phyloP scores from a whole-genome alignment of 2,329 filamentous ascomycete genomes.

The Seiridium unicorne region DNA sequence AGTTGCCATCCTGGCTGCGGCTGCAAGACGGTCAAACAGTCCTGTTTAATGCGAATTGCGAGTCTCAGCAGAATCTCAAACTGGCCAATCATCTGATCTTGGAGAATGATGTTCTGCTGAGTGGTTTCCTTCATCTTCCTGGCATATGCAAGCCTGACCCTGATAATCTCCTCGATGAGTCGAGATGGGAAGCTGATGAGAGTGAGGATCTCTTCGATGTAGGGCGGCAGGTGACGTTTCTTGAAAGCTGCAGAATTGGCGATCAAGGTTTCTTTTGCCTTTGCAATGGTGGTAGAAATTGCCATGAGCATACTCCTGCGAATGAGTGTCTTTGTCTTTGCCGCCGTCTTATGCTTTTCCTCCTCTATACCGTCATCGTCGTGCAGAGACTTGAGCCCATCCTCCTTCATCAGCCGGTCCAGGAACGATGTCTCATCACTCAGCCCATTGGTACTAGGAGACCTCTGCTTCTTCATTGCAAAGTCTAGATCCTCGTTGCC shows the following conservation, averaged over 20 bases:
- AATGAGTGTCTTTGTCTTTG: conserved; percentile 36
- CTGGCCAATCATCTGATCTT: conserved; percentile 96
- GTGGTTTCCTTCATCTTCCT: conserved; percentile 94
- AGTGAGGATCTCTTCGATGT: conserved; percentile 93
- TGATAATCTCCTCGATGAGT: conserved; percentile 94
- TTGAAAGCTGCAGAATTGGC: conserved; percentile 81
- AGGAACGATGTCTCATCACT: conserved; percentile 91
- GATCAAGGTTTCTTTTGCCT: conserved; percentile 90
- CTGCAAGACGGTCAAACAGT: conserved; percentile 79
- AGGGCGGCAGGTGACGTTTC: conserved; percentile 87
- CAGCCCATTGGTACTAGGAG: conserved; percentile 69
- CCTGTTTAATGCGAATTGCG: conserved; percentile 87
- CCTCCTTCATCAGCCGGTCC: conserved; percentile 92
- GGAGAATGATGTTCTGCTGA: conserved; percentile 88
- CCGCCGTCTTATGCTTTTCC: conserved; percentile 28
- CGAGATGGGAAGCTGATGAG: conserved; percentile 97
- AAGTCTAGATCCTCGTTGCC: conserved; percentile 96
- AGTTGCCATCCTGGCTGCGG: conserved; percentile 93
- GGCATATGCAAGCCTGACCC: conserved; percentile 85
- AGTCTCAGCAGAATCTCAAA: conserved; percentile 92
- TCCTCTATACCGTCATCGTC: conserved; percentile 67
- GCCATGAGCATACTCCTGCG: conserved; percentile 78
- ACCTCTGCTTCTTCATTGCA: conserved; percentile 67
- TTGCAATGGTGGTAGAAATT: conserved; percentile 83
- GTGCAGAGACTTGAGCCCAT: conserved; percentile 88